A percentile compares a stretch with the other conserved stretches of the same genome.
These are phyloP conservation scores for Candida saitoana DNA, from an alignment of 805 yeast species.

Conservation along the genomic window DNA sequence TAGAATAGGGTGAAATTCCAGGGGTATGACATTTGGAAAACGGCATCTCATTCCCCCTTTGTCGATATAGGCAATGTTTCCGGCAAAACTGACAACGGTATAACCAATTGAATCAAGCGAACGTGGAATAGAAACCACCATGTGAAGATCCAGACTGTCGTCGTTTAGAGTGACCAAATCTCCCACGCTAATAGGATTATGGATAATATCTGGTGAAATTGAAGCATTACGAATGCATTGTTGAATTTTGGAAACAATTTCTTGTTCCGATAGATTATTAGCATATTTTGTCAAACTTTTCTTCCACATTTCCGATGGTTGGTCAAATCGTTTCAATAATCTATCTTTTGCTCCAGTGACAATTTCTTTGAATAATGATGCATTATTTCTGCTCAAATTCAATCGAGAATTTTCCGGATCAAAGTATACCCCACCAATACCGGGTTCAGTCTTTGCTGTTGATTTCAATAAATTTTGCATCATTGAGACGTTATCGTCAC, in stretches of 20 bases:
- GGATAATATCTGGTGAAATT: constrained; percentile 13
- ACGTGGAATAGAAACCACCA: constrained; percentile 53
- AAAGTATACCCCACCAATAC: constrained; percentile 6
- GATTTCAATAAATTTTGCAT: not conserved
- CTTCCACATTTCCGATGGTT: constrained; percentile 19
- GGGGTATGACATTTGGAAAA: constrained; percentile 49
- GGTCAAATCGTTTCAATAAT: constrained; percentile 15
- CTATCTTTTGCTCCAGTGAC: constrained; percentile 14
- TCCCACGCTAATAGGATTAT: constrained; percentile 43
- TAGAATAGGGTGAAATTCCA: constrained; percentile 18
- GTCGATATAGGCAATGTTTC: constrained; percentile 50
- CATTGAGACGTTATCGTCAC: not conserved
- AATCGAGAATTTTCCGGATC: constrained; percentile 22
- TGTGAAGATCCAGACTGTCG: constrained; percentile 45
- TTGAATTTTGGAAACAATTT: not conserved
- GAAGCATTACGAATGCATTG: constrained; percentile 12
- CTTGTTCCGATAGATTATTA: constrained; percentile 1
- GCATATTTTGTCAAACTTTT: constrained; percentile 4
- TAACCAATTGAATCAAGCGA: constrained; percentile 49
- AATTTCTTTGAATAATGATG: constrained; percentile 16
- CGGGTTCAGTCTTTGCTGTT: not conserved
- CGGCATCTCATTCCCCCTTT: constrained; percentile 45
- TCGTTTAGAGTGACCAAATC: constrained; percentile 56
- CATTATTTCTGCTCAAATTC: constrained; percentile 17
- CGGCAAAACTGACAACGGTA: constrained; percentile 53